Percentiles rank a stretch among this genome's conserved stretches.
These are phyloP conservation scores for Phytomonas sp. DNA, from an alignment of 208 protist genomes.

Conservation along the genomic window DNA sequence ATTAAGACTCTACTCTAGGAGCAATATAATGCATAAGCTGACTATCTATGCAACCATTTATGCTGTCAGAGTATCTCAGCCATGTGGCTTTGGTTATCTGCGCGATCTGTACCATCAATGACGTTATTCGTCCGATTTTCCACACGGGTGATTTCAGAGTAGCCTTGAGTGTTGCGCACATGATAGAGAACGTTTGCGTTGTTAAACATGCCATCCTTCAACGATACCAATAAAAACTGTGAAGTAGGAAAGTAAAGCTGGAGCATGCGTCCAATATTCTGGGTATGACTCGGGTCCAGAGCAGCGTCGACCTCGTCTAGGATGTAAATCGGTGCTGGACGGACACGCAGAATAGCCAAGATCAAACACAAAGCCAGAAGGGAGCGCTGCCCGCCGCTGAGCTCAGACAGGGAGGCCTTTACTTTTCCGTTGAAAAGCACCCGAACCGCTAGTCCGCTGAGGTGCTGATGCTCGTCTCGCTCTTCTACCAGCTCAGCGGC, in stretches of 20 bases:
- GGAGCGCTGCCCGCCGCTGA: constrained; percentile 99
- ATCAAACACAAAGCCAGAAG: constrained; percentile 99
- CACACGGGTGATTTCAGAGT: constrained; percentile 74
- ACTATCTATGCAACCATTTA: background rate
- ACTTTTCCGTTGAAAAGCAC: constrained; percentile 97
- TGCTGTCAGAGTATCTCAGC: constrained; percentile 8
- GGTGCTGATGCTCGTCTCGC: constrained; percentile 48
- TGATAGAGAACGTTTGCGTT: constrained; percentile 99
- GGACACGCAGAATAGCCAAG: constrained; percentile 97
- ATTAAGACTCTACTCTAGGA: background rate
- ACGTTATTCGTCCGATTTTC: constrained; percentile 15
- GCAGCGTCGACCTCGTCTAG: constrained; percentile 99
- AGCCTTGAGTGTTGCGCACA: constrained; percentile 91
- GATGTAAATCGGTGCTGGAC: constrained; percentile 99
- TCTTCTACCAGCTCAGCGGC: constrained; percentile 88
- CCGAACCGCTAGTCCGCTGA: constrained; percentile 91
- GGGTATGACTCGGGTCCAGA: constrained; percentile 98
- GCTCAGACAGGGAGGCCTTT: constrained; percentile 97
- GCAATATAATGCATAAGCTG: background rate
- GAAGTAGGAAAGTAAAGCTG: constrained; percentile 94
- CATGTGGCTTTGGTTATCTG: constrained; percentile 10
- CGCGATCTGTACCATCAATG: background rate
- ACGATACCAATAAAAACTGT: constrained; percentile 99
- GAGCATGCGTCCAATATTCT: constrained; percentile 98
- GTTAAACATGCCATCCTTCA: constrained; percentile 99